These are phyloP conservation scores for Arthroderma sp. DNA, from an alignment of 2,329 filamentous ascomycete genomes.

Conservation along the genomic window DNA sequence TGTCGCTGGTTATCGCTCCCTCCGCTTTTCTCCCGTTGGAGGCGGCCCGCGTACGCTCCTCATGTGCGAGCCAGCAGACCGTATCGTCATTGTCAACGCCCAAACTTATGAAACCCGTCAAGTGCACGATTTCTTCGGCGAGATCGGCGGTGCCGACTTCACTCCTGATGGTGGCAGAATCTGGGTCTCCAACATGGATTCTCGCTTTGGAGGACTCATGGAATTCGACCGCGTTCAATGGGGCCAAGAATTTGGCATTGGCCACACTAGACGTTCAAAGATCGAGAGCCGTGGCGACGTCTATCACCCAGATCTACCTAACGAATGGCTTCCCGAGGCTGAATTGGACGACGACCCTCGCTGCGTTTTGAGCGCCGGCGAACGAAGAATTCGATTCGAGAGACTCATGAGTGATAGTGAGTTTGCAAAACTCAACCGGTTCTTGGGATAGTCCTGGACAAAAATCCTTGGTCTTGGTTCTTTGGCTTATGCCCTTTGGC, in stretches of 20 bases:
- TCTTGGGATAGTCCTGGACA: slow-evolving; percentile 6
- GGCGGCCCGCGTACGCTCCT: slow-evolving; percentile 34
- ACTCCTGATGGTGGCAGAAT: slow-evolving; percentile 31
- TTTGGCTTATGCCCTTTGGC: slow-evolving; percentile 2
- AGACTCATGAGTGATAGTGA: slow-evolving; percentile 20
- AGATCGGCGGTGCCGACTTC: slow-evolving; percentile 34
- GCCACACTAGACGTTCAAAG: slow-evolving; percentile 9
- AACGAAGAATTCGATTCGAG: slow-evolving; percentile 26
- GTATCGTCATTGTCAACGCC: slow-evolving; percentile 35
- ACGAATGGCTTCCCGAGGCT: slow-evolving; percentile 28
- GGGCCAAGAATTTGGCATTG: slow-evolving; percentile 25
- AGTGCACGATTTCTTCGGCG: slow-evolving; percentile 37
- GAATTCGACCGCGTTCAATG: slow-evolving; percentile 32
- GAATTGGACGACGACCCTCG: slow-evolving; percentile 27
- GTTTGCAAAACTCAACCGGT: slow-evolving; percentile 9
- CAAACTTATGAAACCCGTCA: slow-evolving; percentile 33
- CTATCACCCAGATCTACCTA: slow-evolving; percentile 23
- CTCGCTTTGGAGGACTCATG: slow-evolving; percentile 35
- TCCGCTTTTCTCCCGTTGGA: slow-evolving; percentile 35
- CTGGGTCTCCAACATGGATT: slow-evolving; percentile 36
- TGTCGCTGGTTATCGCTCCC: slow-evolving; percentile 34
- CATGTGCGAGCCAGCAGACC: slow-evolving; percentile 34
- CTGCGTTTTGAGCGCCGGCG: slow-evolving; percentile 25
- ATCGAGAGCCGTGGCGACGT: slow-evolving; percentile 15
- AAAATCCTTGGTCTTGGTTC: background rate